Evolutionary conservation across 2,329 filamentous ascomycete species (phyloP), one percentile per base, ranked within the genome.

Genomic region (Elsinoe ampelina): DNA sequence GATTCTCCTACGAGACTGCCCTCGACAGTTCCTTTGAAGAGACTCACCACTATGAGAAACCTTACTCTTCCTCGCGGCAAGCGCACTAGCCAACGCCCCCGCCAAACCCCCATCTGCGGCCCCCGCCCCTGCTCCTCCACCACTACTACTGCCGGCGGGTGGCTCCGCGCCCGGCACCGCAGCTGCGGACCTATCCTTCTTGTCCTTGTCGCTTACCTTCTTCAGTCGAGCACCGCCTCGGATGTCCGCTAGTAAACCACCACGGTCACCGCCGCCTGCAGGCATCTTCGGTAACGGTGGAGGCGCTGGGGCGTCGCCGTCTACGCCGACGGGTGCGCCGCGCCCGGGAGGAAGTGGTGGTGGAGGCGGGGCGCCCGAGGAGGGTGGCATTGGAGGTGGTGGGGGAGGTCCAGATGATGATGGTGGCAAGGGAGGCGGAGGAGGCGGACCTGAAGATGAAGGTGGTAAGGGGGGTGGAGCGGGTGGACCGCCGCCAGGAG

Each of bases 31-130:
- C 36, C 6, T n/a, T 35, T 19, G 19, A 54, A 19, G 15, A 54
- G 52, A 85, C 88, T 83, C 82, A 96, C 92, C 92, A 78, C 89
- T 95, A 70, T 88, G 86, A 73, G 88, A 89, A 69, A 96, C 92
- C 78, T 95, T 95, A 72, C 89, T 83, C 77, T 96, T 96, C 71
- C 92, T 80, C 74, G 83, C 85, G 59, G 88, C 88, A 64, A 95
- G 74, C 48, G 89, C 91, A 73, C 86, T 89, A 19, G 89, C 89
- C 79, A 96, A 67, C 45, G 75, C 75, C 11, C 73, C 74, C 57
- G 75, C 76, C 63, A 78, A 60, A 12, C 69, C 69, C 48, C 69
- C 67, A 42, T 83, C 85, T 48, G 64, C 66, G 43, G 61, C 66
- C 5, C 63, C 82, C 35, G 41, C 41, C 30, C 19, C 19, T 15